These are phyloP conservation scores for Marsdenia floribunda DNA, from an alignment of 257 asterid genomes.

Conservation along the genomic window DNA sequence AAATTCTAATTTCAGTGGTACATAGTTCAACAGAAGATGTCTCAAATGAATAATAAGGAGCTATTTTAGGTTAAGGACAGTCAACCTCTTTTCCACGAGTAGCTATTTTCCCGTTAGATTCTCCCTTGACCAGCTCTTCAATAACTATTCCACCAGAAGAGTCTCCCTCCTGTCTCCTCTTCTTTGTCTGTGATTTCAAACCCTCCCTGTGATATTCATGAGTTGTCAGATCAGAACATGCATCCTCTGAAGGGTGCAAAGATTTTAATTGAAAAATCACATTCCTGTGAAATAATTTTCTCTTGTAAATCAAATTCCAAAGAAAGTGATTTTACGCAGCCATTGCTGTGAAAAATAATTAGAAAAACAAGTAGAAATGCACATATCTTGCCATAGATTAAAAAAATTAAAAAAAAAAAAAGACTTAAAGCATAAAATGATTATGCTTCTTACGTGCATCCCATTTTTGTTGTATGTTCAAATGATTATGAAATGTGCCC, in stretches of 20 bases:
- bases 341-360: neutral
- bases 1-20: neutral
- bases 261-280: neutral
- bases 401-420: too few species aligned
- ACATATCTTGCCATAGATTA: neutral
- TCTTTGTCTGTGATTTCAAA: constrained; percentile 25
- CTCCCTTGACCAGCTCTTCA: constrained; percentile 84
- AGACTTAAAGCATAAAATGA: too few species aligned
- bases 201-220: neutral
- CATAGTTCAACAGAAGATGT: neutral
- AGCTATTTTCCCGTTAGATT: constrained; percentile 83
- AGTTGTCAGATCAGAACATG: neutral
- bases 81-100: constrained; percentile 70
- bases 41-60: neutral
- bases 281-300: neutral
- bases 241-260: neutral
- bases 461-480: too few species aligned
- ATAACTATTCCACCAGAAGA: constrained; percentile 36
- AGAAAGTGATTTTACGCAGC: neutral
- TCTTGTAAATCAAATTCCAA: neutral
- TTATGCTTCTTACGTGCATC: too few species aligned
- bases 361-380: neutral
- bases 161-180: constrained; percentile 32
- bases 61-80: neutral
- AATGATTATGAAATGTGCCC: too few species aligned